Conservation (phyloP, 805 yeast genomes). For the Kazachstania taianensis region DNA sequence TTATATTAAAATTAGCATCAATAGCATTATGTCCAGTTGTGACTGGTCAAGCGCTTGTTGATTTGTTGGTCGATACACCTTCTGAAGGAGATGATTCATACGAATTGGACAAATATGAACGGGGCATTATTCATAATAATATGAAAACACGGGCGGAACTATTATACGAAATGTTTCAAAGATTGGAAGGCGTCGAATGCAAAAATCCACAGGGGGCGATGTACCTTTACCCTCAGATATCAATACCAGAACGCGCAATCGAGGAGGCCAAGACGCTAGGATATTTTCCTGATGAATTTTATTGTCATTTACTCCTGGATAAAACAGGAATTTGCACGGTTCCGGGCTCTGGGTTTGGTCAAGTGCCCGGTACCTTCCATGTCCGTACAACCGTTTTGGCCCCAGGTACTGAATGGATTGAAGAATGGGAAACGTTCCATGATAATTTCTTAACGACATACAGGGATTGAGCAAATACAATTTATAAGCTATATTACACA, state of each 20-base stretch:
- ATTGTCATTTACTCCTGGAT: constrained; percentile 75
- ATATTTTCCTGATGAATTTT: constrained; percentile 71
- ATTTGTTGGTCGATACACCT: constrained; percentile 93
- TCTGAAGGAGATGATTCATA: constrained; percentile 63
- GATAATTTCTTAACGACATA: constrained; percentile 52
- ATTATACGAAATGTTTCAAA: constrained; percentile 57
- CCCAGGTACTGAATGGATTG: constrained; percentile 87
- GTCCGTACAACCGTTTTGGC: constrained; percentile 94
- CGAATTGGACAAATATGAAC: constrained; percentile 56
- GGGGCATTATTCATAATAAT: constrained; percentile 47
- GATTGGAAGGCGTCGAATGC: constrained; percentile 75
- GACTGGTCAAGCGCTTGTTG: constrained; percentile 86
- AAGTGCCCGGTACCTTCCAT: constrained; percentile 77
- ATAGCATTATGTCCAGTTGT: constrained; percentile 90
- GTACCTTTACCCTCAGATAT: constrained; percentile 83
- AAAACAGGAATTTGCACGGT: constrained; percentile 91
- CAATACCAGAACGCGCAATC: constrained; percentile 55
- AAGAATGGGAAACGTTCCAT: constrained; percentile 72
- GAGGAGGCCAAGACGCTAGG: constrained; percentile 46
- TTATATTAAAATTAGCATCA: constrained; percentile 78
- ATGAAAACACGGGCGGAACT: constrained; percentile 54
- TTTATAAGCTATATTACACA: too few species aligned
- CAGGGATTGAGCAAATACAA: constrained; percentile 3
- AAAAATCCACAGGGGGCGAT: constrained; percentile 93
- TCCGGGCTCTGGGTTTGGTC: constrained; percentile 97